Conservation (phyloP, 2,329 filamentous ascomycete genomes). For the Penicillium sp. region DNA sequence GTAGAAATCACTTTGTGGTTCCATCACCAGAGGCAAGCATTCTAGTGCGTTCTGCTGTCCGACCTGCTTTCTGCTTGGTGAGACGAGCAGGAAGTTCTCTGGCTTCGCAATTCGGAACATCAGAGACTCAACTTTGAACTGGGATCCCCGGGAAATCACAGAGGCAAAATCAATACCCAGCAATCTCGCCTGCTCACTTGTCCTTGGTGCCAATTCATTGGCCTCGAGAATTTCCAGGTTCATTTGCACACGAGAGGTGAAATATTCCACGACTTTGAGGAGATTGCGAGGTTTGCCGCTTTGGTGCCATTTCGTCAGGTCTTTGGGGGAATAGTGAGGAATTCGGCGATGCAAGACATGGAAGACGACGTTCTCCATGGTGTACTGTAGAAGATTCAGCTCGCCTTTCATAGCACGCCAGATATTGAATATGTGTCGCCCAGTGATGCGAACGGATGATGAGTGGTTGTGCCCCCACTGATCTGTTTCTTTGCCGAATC, state of each 20-base stretch:
- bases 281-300: conserved; percentile 68
- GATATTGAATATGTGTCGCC: conserved; percentile 93
- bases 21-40: conserved; percentile 94
- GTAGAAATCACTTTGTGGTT: conserved; percentile 93
- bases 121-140: conserved; percentile 97
- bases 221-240: conserved; percentile 88
- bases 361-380: conserved; percentile 92
- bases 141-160: conserved; percentile 89
- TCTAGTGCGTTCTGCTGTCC: conserved; percentile 92
- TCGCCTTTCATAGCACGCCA: conserved; percentile 96
- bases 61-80: conserved; percentile 87
- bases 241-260: conserved; percentile 70
- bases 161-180: conserved; percentile 96
- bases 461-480: conserved; percentile 93
- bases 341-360: conserved; percentile 84
- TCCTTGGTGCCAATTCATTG: conserved; percentile 84
- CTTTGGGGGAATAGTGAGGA: conserved; percentile 78
- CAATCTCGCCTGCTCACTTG: conserved; percentile 89
- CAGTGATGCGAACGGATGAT: conserved; percentile 87
- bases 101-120: conserved; percentile 99
- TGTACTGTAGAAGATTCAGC: conserved; percentile 88
- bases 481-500: conserved; percentile 82
- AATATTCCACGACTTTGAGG: conserved; percentile 74
- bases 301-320: conserved; percentile 78
- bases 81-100: conserved; percentile 87